Percentiles rank a stretch among this genome's conserved stretches.
These are phyloP conservation scores for Aspergillus costaricaensis DNA, from an alignment of 2,329 filamentous ascomycete species.

Conservation along the genomic window DNA sequence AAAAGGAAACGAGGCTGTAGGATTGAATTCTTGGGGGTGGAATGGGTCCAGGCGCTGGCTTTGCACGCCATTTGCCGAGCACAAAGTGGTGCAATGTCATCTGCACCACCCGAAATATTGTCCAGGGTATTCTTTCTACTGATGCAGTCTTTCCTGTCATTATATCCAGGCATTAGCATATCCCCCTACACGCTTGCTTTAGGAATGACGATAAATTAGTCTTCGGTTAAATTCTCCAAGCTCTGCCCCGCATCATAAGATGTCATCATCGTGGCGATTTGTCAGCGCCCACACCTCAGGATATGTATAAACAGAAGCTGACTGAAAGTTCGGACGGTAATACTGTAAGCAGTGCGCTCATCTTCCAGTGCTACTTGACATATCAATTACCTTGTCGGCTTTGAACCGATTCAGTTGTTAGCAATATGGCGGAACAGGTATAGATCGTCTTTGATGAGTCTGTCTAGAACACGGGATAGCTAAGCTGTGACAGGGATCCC, in stretches of 20 bases:
- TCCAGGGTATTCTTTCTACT: neutral
- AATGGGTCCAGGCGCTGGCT: neutral
- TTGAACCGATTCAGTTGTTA: neutral
- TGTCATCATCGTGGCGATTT: neutral
- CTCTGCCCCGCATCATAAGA: neutral
- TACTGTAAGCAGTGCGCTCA: neutral
- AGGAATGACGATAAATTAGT: too few relatives aligned
- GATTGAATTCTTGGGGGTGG: neutral
- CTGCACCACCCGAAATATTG: neutral
- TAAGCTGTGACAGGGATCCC: constrained; percentile 12
- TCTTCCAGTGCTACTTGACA: neutral
- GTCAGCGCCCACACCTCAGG: neutral
- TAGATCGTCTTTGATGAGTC: neutral
- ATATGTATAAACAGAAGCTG: neutral
- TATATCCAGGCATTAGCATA: neutral
- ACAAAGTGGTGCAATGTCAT: neutral
- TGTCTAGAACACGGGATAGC: neutral
- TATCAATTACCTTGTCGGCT: neutral
- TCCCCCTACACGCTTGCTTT: too few relatives aligned
- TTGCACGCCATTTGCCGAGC: neutral
- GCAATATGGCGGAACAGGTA: constrained; percentile 18
- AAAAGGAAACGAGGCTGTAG: neutral
- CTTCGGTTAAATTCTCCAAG: too few relatives aligned
- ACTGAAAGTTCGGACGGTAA: neutral
- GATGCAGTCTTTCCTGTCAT: neutral